Conservation (phyloP, 2,329 filamentous ascomycete species). For the Tolypocladium paradoxum region DNA sequence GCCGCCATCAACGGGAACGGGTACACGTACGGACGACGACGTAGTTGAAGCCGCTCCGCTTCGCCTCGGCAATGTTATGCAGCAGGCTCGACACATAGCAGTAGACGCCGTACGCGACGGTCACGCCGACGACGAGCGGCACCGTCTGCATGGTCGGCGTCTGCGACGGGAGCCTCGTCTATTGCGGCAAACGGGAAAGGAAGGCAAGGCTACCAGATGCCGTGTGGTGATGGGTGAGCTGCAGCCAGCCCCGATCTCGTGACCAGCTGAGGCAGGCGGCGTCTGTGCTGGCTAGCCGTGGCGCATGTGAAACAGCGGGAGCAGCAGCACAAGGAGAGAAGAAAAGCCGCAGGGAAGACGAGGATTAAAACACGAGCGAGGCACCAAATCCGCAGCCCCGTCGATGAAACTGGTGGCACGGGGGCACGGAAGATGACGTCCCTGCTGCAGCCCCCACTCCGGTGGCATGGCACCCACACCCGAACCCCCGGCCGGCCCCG, state of each 20-base stretch:
- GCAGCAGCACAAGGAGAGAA: background rate
- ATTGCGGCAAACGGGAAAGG: too few species aligned
- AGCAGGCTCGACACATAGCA: constrained; percentile 22
- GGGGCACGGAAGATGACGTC: background rate
- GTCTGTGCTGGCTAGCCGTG: background rate
- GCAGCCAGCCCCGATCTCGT: background rate
- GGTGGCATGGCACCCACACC: too few species aligned
- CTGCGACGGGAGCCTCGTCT: background rate
- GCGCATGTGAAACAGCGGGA: background rate
- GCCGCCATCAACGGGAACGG: background rate
- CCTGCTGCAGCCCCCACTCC: too few species aligned
- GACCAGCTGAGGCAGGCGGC: background rate
- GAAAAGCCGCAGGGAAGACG: background rate
- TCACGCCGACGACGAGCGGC: constrained; percentile 20
- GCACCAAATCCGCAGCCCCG: background rate
- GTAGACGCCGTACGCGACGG: constrained; percentile 23
- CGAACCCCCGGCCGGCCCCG: too few species aligned
- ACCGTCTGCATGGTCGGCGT: constrained; percentile 19
- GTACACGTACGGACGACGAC: constrained; percentile 39
- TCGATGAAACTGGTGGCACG: background rate
- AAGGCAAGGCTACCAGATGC: too few species aligned
- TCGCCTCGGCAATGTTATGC: constrained; percentile 37
- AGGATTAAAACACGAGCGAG: background rate
- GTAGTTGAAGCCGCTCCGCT: constrained; percentile 40
- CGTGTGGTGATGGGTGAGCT: background rate